Conservation (phyloP, 352 stramenopile species). For the Thraustotheca clavata region DNA sequence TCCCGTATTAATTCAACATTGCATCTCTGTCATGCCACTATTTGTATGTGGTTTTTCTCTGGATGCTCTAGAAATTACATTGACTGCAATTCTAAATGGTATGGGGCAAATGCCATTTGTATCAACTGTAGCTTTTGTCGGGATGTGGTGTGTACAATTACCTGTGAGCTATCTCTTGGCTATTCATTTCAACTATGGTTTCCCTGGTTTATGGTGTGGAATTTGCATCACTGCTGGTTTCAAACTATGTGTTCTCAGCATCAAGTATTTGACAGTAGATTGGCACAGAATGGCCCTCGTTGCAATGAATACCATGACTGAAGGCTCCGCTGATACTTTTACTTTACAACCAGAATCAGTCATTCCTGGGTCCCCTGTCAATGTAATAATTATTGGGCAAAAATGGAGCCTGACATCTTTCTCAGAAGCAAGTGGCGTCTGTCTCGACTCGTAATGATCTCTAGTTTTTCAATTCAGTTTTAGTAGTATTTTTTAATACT, state of each 20-base stretch:
- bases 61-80: constrained; percentile 55
- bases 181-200: constrained; percentile 31
- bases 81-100: constrained; percentile 45
- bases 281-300: constrained; percentile 42
- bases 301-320: constrained; percentile 40
- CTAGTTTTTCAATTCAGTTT: no score
- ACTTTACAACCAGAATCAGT: background rate
- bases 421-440: background rate
- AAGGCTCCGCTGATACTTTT: background rate
- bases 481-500: no score
- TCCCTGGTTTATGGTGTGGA: constrained; percentile 54
- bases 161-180: constrained; percentile 42
- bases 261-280: constrained; percentile 35
- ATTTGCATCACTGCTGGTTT: constrained; percentile 53
- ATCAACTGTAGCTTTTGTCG: constrained; percentile 26
- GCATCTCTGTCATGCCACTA: constrained; percentile 42
- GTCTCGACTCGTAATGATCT: background rate
- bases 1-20: constrained; percentile 35
- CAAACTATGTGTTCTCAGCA: constrained; percentile 45
- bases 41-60: constrained; percentile 55
- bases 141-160: constrained; percentile 59
- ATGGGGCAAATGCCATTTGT: constrained; percentile 58
- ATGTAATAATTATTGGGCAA: background rate
- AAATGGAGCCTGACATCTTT: background rate
- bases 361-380: background rate